Percentiles rank a stretch among this genome's conserved stretches.
These are phyloP conservation scores for Globisporangium viniferum DNA, from an alignment of 352 stramenopile species.

Conservation along the genomic window DNA sequence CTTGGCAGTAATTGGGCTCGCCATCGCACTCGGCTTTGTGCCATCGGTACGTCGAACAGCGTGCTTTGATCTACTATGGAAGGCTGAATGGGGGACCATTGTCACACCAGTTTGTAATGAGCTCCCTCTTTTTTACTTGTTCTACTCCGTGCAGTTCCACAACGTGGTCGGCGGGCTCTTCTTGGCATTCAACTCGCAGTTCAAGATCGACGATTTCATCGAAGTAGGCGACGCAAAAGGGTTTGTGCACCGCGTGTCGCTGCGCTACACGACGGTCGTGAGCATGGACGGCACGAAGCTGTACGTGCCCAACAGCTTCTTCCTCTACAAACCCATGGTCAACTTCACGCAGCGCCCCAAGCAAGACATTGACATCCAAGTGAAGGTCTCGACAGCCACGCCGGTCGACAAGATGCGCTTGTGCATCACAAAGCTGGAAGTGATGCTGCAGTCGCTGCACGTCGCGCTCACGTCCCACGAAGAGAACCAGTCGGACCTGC, in stretches of 20 bases:
- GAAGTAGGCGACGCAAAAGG: conserved; percentile 68
- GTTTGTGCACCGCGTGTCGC: conserved; percentile 79
- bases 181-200: conserved; percentile 87
- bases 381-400: conserved; percentile 56
- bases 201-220: conserved; percentile 88
- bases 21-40: conserved; percentile 83
- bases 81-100: background rate
- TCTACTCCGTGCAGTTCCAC: conserved; percentile 44
- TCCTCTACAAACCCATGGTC: conserved; percentile 89
- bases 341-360: conserved; percentile 87
- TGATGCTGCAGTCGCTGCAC: conserved; percentile 82
- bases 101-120: background rate
- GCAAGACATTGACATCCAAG: conserved; percentile 71
- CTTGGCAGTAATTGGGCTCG: conserved; percentile 76
- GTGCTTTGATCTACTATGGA: background rate
- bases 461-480: conserved; percentile 85
- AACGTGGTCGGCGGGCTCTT: conserved; percentile 85
- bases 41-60: conserved; percentile 39
- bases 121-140: background rate
- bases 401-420: conserved; percentile 57
- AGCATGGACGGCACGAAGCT: conserved; percentile 79
- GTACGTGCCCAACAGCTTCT: conserved; percentile 86
- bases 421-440: conserved; percentile 56
- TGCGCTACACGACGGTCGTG: conserved; percentile 83
- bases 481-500: conserved; percentile 77